phyloP scores from a whole-genome alignment of 225 moss, liverwort and hornwort genomes.

The Bryum argenteum region DNA sequence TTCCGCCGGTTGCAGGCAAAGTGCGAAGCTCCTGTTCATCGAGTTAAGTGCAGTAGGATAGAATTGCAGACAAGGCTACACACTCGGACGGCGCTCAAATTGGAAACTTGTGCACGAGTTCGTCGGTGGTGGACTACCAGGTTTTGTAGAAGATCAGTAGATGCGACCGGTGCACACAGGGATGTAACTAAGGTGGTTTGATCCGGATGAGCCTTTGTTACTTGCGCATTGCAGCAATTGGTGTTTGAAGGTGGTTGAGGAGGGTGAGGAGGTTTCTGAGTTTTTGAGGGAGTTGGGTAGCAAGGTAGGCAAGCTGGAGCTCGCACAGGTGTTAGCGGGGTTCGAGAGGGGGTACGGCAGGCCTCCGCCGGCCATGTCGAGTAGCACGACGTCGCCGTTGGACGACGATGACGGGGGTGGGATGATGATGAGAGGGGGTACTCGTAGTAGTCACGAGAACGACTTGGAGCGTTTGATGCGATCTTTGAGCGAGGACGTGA shows the following conservation, averaged over 20 bases:
- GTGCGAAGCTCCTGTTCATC: background rate
- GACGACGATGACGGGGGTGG: constrained; percentile 45
- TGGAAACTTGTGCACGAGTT: constrained; percentile 4
- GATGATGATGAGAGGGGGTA: background rate
- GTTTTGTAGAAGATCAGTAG: constrained; percentile 6
- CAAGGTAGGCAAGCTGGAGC: constrained; percentile 51
- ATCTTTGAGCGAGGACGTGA: constrained; percentile 53
- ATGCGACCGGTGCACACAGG: background rate
- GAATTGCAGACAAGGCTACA: constrained; percentile 12
- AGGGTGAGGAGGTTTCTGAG: background rate
- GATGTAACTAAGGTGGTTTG: background rate
- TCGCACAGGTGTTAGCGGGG: constrained; percentile 53
- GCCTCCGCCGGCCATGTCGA: constrained; percentile 44
- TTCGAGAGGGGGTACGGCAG: constrained; percentile 55
- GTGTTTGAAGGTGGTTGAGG: constrained; percentile 9
- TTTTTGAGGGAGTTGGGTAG: background rate
- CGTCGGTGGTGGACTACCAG: constrained; percentile 13
- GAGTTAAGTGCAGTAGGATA: constrained; percentile 16
- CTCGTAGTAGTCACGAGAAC: constrained; percentile 17
- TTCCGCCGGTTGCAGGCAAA: background rate
- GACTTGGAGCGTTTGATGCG: constrained; percentile 64
- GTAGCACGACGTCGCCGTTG: constrained; percentile 32
- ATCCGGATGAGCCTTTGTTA: background rate
- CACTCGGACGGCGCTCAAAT: constrained; percentile 21
- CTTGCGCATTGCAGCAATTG: constrained; percentile 31